Base-by-base conservation (phyloP, 1,284 basidiomycete genomes). In the Leccinum subrobustum region DNA sequence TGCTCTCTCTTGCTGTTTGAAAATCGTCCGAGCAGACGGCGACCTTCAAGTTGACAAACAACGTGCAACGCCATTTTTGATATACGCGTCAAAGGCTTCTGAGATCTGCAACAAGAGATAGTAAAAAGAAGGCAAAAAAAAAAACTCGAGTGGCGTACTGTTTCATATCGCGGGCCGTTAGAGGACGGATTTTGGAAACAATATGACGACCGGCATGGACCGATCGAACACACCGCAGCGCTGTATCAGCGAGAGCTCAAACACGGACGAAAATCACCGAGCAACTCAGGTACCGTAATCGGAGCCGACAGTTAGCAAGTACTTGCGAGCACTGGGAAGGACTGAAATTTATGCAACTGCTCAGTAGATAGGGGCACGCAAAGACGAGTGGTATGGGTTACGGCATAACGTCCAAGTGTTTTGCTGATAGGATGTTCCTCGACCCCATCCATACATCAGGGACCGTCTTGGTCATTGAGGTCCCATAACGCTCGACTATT, bases 231-330 rank as follows among this genome's bases (percentile, higher is more conserved):
- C 14, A 33, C 29, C 20, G 48, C 42, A 37, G 16, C 37, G 44
- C 6, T 52, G 51, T 52, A 52, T 52, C 51, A 52, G 51, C 31
- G 31, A 53, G 35, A 31, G 4, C n/a, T 52, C 25, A 53, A 20
- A 53, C 52, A 35, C 29, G 52, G 52, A 52, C 52, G 52, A 53
- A 31, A 35, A 53, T n/a, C n/a, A 53, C 31, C 52, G 52, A 9
- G 14, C 12, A 23, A 27, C 20, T 12, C 18, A 18, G 25, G 31
- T 8, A 20, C 52, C 31, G 20, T 53, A 31, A 20, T 23, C 31
- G 29, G 12, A 35, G 4, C 52, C 31, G 31, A 23, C 9, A 20
- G 14, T 53, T 11, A 33, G n/a, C 18, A 33, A 31, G 50, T 51
- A 27, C 16, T n/a, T 52, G 23, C n/a, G 23, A 50, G 27, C 9